These are phyloP conservation scores for Pholiota adiposa DNA, from an alignment of 1,284 basidiomycete species.

Conservation along the genomic window DNA sequence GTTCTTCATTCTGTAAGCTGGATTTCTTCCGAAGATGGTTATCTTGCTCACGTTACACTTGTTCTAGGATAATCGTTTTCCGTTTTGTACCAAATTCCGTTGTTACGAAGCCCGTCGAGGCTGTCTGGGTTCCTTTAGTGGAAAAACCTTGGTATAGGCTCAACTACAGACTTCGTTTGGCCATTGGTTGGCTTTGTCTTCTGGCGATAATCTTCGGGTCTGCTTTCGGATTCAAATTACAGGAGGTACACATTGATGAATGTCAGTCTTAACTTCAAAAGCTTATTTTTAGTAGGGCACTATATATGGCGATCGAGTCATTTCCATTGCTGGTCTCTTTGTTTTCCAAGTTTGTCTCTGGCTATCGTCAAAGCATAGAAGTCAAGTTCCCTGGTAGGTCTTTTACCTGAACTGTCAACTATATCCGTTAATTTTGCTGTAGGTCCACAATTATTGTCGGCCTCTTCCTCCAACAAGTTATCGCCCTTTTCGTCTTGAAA, in stretches of 20 bases:
- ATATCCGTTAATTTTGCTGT: not conserved
- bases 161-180: conserved; percentile 56
- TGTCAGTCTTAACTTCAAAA: conserved; percentile 39
- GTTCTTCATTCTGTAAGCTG: conserved; percentile 70
- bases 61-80: conserved; percentile 71
- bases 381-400: conserved; percentile 66
- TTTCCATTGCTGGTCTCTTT: conserved; percentile 79
- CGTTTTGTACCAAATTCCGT: conserved; percentile 75
- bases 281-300: conserved; percentile 49
- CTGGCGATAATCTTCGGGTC: conserved; percentile 79
- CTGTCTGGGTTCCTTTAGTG: conserved; percentile 68
- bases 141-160: conserved; percentile 72
- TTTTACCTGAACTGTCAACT: conserved; percentile 4
- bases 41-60: conserved; percentile 4
- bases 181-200: conserved; percentile 75
- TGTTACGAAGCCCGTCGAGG: conserved; percentile 66
- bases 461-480: conserved; percentile 80
- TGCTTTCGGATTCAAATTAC: conserved; percentile 78
- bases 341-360: conserved; percentile 80
- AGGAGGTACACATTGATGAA: conserved; percentile 24
- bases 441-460: conserved; percentile 87
- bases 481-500: conserved; percentile 88
- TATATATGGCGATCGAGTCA: conserved; percentile 75
- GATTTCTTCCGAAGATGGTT: not conserved
- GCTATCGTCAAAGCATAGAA: conserved; percentile 61